Conservation (phyloP, 2,329 filamentous ascomycete genomes). For the Cytospora leucostoma region DNA sequence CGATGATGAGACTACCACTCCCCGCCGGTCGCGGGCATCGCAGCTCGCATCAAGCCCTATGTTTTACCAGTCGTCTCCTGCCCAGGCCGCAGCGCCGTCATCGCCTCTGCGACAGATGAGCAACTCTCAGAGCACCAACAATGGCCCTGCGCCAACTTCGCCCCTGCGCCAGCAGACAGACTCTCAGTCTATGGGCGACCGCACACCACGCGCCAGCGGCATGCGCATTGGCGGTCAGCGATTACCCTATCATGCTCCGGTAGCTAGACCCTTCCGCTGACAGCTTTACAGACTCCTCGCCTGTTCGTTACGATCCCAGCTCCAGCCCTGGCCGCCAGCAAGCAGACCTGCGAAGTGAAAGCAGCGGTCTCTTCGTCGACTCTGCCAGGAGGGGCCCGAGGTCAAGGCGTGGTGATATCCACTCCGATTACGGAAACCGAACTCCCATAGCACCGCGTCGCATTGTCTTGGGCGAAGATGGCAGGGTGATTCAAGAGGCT, state of each 20-base stretch:
- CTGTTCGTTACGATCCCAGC: constrained; percentile 86
- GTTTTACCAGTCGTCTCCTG: constrained; percentile 64
- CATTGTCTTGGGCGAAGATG: constrained; percentile 60
- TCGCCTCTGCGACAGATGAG: constrained; percentile 60
- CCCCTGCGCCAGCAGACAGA: constrained; percentile 61
- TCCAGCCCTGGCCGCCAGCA: constrained; percentile 78
- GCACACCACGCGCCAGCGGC: constrained; percentile 69
- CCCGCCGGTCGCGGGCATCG: constrained; percentile 46
- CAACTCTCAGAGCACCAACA: constrained; percentile 54
- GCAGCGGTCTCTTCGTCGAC: constrained; percentile 83
- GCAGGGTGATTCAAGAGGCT: constrained; percentile 58
- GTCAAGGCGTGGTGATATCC: constrained; percentile 75
- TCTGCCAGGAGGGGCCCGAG: constrained; percentile 45
- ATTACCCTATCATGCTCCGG: background rate
- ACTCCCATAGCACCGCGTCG: constrained; percentile 55
- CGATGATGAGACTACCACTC: constrained; percentile 19
- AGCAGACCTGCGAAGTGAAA: constrained; percentile 77
- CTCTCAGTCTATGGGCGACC: constrained; percentile 59
- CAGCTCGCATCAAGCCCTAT: constrained; percentile 76
- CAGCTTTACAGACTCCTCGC: constrained; percentile 73
- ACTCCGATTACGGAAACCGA: constrained; percentile 71
- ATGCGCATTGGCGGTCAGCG: constrained; percentile 64
- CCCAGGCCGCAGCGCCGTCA: constrained; percentile 41
- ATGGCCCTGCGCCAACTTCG: constrained; percentile 53
- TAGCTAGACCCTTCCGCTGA: background rate